A percentile compares a stretch with the other conserved stretches of the same genome.
phyloP scores from a whole-genome alignment of 2,329 filamentous ascomycete species.

The Pyrenophora tritici-repentis region DNA sequence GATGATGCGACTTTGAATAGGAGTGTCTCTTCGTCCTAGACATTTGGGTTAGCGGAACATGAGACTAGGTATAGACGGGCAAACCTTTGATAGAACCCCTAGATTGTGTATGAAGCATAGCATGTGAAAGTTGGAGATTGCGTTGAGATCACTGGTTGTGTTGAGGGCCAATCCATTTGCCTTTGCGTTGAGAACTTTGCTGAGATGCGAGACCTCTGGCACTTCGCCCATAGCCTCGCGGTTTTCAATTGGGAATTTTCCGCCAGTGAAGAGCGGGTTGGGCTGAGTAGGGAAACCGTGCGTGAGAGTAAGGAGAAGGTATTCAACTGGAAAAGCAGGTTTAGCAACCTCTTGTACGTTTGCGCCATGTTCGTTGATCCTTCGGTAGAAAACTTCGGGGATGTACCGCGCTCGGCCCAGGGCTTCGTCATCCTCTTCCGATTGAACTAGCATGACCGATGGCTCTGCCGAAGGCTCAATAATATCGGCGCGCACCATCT shows the following conservation, averaged over 20 bases:
- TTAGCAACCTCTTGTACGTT: conserved; percentile 98
- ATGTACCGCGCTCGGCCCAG: conserved; percentile 79
- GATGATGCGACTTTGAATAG: conserved; percentile 83
- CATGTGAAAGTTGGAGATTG: conserved; percentile 91
- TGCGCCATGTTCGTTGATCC: conserved; percentile 93
- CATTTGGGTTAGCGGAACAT: conserved; percentile 15
- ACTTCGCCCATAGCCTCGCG: conserved; percentile 82
- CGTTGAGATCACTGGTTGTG: conserved; percentile 66
- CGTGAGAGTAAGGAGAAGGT: conserved; percentile 91
- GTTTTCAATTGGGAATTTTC: conserved; percentile 88
- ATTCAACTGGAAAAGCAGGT: conserved; percentile 94
- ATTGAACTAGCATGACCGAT: conserved; percentile 89
- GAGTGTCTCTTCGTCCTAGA: conserved; percentile 84
- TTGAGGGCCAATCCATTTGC: conserved; percentile 59
- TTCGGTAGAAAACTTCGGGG: conserved; percentile 94
- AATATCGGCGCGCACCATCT: conserved; percentile 95
- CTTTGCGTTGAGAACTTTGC: conserved; percentile 68
- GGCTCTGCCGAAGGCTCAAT: conserved; percentile 95
- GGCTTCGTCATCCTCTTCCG: conserved; percentile 83
- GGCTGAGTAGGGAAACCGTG: conserved; percentile 89
- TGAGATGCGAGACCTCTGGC: conserved; percentile 75
- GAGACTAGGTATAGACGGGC: conserved; percentile 1
- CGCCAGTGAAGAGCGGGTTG: conserved; percentile 73
- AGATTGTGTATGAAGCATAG: conserved; percentile 84
- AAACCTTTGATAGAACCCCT: conserved; percentile 82